phyloP scores from a whole-genome alignment of 352 stramenopile species.

The Lagenidium giganteum region DNA sequence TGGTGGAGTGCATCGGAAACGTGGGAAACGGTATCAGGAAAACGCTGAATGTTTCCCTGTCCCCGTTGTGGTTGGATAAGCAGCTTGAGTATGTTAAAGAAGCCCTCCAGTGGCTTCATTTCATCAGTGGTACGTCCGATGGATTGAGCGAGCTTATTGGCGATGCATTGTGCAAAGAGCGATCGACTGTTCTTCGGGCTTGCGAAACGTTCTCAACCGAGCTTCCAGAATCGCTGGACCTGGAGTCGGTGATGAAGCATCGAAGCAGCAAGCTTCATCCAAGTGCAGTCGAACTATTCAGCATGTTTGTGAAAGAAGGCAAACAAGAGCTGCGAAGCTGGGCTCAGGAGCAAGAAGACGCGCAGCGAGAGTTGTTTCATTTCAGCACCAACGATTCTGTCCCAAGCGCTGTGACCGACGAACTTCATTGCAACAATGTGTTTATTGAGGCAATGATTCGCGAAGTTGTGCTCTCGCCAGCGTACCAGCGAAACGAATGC shows the following conservation, averaged over 20 bases:
- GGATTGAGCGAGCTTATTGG: conserved; percentile 58
- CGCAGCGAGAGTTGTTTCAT: conserved; percentile 26
- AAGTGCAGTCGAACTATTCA: too few species aligned
- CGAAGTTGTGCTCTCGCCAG: conserved; percentile 42
- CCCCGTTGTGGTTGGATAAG: conserved; percentile 59
- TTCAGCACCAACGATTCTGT: conserved; percentile 12
- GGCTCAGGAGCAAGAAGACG: conserved; percentile 25
- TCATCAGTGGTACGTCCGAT: conserved; percentile 64
- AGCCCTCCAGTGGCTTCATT: conserved; percentile 72
- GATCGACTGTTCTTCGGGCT: too few species aligned
- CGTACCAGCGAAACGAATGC: conserved; percentile 47
- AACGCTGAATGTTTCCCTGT: conserved; percentile 68
- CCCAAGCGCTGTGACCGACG: too few species aligned
- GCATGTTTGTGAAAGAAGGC: not conserved
- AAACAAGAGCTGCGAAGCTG: conserved; percentile 2
- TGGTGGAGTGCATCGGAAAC: conserved; percentile 43
- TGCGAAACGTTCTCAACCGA: too few species aligned
- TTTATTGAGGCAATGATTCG: conserved; percentile 78
- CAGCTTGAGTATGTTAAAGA: conserved; percentile 46
- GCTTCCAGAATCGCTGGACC: too few species aligned
- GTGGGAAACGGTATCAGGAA: conserved; percentile 49
- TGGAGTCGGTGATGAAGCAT: conserved; percentile 1
- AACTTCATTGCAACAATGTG: too few species aligned
- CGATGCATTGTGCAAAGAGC: conserved; percentile 5
- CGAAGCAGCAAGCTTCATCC: too few species aligned